Percentiles rank a stretch among this genome's conserved stretches.
Conservation (phyloP, 495 filamentous ascomycete species). For the Penicillium antarcticum region DNA sequence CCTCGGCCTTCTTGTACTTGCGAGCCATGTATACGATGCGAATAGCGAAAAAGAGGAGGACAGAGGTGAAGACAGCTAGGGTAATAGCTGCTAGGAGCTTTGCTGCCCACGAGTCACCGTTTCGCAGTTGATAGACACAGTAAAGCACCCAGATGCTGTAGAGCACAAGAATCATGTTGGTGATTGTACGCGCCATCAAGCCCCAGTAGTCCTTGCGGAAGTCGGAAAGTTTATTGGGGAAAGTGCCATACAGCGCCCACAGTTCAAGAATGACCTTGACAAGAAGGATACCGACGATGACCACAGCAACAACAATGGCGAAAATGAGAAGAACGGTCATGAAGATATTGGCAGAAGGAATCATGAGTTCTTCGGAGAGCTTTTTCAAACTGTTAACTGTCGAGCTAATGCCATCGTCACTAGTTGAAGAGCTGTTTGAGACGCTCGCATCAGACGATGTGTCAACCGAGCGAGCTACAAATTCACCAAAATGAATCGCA, state of each 20-base stretch:
- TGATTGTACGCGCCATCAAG: constrained; percentile 80
- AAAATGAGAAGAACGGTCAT: constrained; percentile 93
- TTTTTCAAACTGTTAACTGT: constrained; percentile 67
- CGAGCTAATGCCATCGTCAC: constrained; percentile 31
- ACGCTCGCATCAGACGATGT: constrained; percentile 44
- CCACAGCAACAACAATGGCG: constrained; percentile 78
- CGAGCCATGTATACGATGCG: constrained; percentile 78
- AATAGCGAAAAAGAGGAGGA: constrained; percentile 75
- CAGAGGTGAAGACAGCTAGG: constrained; percentile 70
- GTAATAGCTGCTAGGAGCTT: constrained; percentile 82
- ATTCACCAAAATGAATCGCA: constrained; percentile 38
- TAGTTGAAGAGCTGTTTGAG: constrained; percentile 34
- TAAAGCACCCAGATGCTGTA: constrained; percentile 96
- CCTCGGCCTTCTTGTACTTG: constrained; percentile 68
- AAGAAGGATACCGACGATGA: constrained; percentile 82
- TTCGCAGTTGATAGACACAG: constrained; percentile 91
- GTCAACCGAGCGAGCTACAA: constrained; percentile 51
- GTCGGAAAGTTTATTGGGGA: constrained; percentile 73
- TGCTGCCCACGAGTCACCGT: constrained; percentile 94
- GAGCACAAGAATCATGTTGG: constrained; percentile 84
- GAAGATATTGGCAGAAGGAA: constrained; percentile 89
- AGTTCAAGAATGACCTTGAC: constrained; percentile 89
- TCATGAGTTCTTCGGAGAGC: constrained; percentile 71
- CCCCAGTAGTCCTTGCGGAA: constrained; percentile 98
- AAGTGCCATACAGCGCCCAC: constrained; percentile 86